Base-by-base conservation (phyloP, 139 green algal genomes). In the Coelastrella sp. region DNA sequence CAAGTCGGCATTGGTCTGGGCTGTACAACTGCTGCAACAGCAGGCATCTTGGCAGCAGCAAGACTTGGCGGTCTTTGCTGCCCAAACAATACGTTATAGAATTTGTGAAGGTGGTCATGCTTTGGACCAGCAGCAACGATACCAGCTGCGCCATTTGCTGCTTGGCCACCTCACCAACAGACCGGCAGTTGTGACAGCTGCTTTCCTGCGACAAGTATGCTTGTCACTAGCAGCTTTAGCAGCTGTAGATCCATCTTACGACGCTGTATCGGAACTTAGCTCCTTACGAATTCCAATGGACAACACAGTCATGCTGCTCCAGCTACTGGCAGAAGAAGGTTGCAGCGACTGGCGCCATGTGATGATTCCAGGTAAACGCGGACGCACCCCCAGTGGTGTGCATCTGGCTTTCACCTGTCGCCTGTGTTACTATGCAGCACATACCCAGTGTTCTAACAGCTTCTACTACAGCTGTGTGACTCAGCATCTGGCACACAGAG, bases 261-360 rank as follows among this genome's bases (percentile, higher is more conserved):
- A 23, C 7, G 47, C 56, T 8, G 16, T 80, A 0, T 10, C 61
- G 11, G 7, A 68, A 3, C 2, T 59, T 10, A 11, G 5, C 5
- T 11, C 16, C 61, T 57, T 20, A 8, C 22, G 61, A 13, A 58
- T 83, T 58, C 73, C 73, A 6, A 8, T 57, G 13, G 5, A n/a
- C 10, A 83, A 66, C 20, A 22, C 57, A 19, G 23, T 83, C 4
- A 22, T 84, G 59, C 73, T 90, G 73, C 32, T 90, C 58, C 73
- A 83, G 20, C 20, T 20, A 3, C 17, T 90, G 22, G 73, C 74
- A 59, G 73, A 90, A 20, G 74, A 90, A 64, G 85, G 73, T 61
- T 58, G 54, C 58, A 90, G 73, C 58, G 74, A 90, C 22, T 90
- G 73, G 58, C 73, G 85, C 73, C 85, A 74, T 5, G 60, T 85